Evolutionary conservation across 2,329 filamentous ascomycete species (phyloP).

Genomic region (Pestalotiopsis sp.): DNA sequence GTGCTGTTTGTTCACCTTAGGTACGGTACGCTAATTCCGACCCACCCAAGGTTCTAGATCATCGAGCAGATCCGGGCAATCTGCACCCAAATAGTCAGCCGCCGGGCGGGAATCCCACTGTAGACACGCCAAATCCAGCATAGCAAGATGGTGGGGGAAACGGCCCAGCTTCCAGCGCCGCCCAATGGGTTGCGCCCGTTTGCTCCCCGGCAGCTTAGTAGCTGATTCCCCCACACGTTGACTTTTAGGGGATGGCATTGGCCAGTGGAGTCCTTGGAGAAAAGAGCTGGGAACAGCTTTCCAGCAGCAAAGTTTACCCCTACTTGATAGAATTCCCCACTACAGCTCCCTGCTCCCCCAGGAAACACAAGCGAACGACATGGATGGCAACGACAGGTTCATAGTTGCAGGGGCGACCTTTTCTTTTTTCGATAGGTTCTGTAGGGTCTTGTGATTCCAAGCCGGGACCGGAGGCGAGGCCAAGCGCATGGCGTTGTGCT

Average conservation of each 20-base stretch:
- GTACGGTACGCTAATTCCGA: not conserved
- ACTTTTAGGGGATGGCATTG: not conserved
- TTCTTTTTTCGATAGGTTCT: not conserved
- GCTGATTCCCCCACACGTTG: conserved; percentile 4
- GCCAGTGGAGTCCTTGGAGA: not conserved
- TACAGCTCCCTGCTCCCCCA: not conserved
- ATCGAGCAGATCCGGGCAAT: conserved; percentile 8
- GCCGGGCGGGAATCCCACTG: conserved; percentile 11
- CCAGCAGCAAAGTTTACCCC: not conserved
- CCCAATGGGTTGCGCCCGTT: not conserved
- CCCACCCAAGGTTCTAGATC: conserved; percentile 10
- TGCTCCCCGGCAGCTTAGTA: not conserved
- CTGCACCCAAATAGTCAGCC: conserved; percentile 7
- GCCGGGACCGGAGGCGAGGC: not conserved
- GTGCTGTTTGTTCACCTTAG: not conserved
- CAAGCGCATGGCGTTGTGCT: not conserved
- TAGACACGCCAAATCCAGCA: not conserved
- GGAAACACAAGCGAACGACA: not conserved
- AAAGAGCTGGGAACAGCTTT: not conserved
- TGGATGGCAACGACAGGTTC: not conserved
- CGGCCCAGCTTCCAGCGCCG: not conserved
- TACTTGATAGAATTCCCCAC: not conserved
- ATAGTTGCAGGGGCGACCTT: not conserved
- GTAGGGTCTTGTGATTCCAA: not conserved
- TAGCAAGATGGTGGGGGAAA: not conserved